A percentile compares a stretch with the other conserved stretches of the same genome.
Conservation (phyloP, 768 basidiomycete species). For the Rhodotorula babjevae region DNA sequence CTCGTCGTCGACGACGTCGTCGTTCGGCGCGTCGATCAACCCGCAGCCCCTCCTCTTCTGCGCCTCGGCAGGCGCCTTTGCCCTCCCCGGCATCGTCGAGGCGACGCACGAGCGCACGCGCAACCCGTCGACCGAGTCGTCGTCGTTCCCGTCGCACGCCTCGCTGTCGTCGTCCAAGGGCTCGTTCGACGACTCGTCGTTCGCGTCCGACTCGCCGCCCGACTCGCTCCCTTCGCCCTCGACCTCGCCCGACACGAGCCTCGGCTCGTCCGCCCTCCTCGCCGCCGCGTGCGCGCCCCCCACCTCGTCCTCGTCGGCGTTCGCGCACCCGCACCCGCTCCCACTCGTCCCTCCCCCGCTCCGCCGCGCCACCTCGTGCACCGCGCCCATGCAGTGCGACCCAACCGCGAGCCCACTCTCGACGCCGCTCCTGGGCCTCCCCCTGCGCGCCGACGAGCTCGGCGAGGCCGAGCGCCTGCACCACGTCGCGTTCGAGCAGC, state of each 20-base stretch:
- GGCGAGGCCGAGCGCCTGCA: slow-evolving; percentile 23
- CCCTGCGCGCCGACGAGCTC: not conserved
- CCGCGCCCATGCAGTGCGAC: slow-evolving; percentile 8
- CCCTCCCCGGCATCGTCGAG: slow-evolving; percentile 3
- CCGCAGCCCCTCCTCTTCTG: slow-evolving; percentile 7
- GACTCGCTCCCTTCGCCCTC: slow-evolving; percentile 7
- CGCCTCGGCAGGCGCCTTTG: slow-evolving; percentile 6
- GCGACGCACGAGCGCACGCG: not conserved
- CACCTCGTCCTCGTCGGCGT: not conserved
- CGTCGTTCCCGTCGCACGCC: not conserved
- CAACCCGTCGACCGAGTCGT: slow-evolving; percentile 5
- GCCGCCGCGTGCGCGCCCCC: too few relatives aligned
- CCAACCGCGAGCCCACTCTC: too few relatives aligned
- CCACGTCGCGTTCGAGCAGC: slow-evolving; percentile 28
- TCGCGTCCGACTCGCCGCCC: not conserved
- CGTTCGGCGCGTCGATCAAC: not conserved
- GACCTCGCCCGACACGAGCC: slow-evolving; percentile 5
- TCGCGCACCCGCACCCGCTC: not conserved
- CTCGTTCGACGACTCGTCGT: slow-evolving; percentile 22
- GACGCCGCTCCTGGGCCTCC: not conserved
- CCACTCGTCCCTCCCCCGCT: not conserved
- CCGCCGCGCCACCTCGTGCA: slow-evolving; percentile 10
- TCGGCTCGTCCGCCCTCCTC: not conserved
- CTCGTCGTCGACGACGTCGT: not conserved
- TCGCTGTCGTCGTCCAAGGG: slow-evolving; percentile 12